Evolutionary conservation across 1,284 basidiomycete species (phyloP).

Genomic region (Heterobasidion occidentale): DNA sequence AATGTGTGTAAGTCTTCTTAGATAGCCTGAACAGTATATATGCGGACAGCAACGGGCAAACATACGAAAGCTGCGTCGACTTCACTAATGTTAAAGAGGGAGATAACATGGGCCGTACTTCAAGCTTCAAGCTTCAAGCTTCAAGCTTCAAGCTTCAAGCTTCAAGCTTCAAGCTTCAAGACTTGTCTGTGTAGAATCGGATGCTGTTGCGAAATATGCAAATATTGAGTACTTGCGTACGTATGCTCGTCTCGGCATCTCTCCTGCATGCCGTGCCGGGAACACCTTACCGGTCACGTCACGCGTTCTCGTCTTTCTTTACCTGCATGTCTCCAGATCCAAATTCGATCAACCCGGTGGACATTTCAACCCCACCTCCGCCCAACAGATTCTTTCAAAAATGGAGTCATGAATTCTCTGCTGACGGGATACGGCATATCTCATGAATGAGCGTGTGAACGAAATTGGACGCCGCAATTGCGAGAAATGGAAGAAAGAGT

Average conservation of each 20-base stretch:
- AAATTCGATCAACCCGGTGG: not conserved
- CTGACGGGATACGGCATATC: slow-evolving; percentile 52
- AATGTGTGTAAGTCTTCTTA: too few relatives aligned
- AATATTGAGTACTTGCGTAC: not conserved
- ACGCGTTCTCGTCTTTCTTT: not conserved
- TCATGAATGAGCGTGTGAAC: slow-evolving; percentile 41
- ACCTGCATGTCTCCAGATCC: not conserved
- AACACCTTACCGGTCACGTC: not conserved
- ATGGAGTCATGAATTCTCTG: slow-evolving; percentile 46
- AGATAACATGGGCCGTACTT: not conserved
- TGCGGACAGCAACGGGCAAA: not conserved
- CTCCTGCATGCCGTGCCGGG: not conserved
- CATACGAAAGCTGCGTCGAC: not conserved
- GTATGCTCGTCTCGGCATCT: not conserved
- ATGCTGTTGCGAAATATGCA: not conserved
- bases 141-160: too few relatives aligned
- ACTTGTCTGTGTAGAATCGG: not conserved
- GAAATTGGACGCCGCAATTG: slow-evolving; percentile 37
- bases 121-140: too few relatives aligned
- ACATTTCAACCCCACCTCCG: not conserved
- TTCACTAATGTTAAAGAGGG: not conserved
- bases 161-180: too few relatives aligned
- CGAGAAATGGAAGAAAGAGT: slow-evolving; percentile 50
- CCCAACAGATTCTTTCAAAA: slow-evolving; percentile 33
- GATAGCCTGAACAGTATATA: too few relatives aligned